These are phyloP conservation scores for Schizochytrium sp. DNA, from an alignment of 108 stramenopile species.

Conservation along the genomic window DNA sequence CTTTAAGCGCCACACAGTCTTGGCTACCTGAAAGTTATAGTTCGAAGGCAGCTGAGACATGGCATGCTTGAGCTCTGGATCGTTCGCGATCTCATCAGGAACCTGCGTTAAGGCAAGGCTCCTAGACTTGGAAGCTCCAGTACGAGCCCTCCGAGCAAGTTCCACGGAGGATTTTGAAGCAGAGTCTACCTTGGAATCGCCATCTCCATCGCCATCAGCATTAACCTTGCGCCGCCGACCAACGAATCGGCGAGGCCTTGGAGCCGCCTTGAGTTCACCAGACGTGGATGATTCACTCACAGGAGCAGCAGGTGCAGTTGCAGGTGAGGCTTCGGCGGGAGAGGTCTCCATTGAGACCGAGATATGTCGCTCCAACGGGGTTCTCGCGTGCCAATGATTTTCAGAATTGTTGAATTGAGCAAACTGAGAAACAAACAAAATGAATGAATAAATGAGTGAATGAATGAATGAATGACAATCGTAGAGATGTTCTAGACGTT, in stretches of 20 bases:
- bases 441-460: no score
- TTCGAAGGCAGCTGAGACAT: conserved; percentile 71
- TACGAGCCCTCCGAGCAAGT: neutral
- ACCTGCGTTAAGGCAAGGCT: conserved; percentile 29
- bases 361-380: no score
- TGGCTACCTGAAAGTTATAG: conserved; percentile 82
- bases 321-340: no score
- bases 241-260: neutral
- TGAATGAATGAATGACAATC: no score
- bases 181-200: neutral
- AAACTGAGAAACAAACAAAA: no score
- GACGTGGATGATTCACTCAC: neutral
- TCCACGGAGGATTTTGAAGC: neutral
- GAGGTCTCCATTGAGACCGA: no score
- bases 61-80: conserved; percentile 61
- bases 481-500: no score
- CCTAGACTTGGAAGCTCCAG: neutral
- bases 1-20: conserved; percentile 86
- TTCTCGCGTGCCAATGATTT: no score
- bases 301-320: no score
- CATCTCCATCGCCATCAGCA: neutral
- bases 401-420: no score
- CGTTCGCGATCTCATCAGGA: conserved; percentile 54
- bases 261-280: neutral
- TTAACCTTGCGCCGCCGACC: conserved; percentile 5